Evolutionary conservation across 1,284 basidiomycete species (phyloP).

Genomic region (Vanrija pseudolonga): DNA sequence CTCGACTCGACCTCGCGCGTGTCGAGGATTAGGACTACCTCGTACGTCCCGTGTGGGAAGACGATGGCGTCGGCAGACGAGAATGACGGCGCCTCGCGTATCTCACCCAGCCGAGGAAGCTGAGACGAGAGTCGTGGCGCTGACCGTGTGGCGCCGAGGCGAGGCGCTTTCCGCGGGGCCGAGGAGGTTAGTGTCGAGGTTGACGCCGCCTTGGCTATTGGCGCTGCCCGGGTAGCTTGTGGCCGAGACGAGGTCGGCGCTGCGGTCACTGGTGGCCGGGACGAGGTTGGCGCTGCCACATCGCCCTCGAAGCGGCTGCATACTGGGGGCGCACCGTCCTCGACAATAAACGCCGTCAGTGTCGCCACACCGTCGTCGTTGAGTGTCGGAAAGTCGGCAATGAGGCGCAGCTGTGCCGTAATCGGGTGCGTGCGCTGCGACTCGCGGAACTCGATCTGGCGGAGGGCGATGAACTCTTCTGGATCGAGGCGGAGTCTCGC

Average conservation of each 20-base stretch:
- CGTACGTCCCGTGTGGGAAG: constrained; percentile 53
- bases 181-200: background rate
- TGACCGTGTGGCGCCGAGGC: background rate
- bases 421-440: constrained; percentile 33
- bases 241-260: background rate
- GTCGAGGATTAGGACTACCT: constrained; percentile 56
- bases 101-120: constrained; percentile 16
- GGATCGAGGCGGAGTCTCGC: constrained; percentile 38
- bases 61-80: constrained; percentile 42
- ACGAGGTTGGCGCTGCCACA: background rate
- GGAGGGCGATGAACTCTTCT: constrained; percentile 33
- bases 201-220: background rate
- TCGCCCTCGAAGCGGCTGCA: constrained; percentile 37
- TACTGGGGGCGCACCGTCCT: constrained; percentile 38
- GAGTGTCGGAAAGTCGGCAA: constrained; percentile 20
- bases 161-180: too few relatives aligned
- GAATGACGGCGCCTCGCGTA: constrained; percentile 23
- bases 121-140: constrained; percentile 34
- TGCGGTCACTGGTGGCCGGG: background rate
- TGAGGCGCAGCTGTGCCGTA: constrained; percentile 28
- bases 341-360: constrained; percentile 38
- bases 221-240: background rate
- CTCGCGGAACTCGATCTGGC: constrained; percentile 38
- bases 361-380: constrained; percentile 14
- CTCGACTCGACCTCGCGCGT: constrained; percentile 53